phyloP scores from a whole-genome alignment of 148 eudicot genomes.

The Rhododendron henanense region DNA sequence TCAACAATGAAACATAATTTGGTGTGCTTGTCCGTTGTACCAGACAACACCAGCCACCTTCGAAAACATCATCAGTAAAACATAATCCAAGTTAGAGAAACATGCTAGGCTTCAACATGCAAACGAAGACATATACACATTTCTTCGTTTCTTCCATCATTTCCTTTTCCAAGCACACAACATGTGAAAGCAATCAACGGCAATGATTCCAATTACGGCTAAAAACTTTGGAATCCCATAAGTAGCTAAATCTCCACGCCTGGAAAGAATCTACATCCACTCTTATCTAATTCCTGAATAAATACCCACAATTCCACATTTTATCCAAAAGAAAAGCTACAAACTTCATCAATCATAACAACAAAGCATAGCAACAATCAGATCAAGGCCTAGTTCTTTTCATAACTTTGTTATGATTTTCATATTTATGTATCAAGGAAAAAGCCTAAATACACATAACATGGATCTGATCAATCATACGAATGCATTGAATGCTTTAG shows the following conservation, averaged over 20 bases:
- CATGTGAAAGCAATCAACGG: background rate
- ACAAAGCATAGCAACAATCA: too few relatives aligned
- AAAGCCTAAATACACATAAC: too few relatives aligned
- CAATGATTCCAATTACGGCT: background rate
- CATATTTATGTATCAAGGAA: too few relatives aligned
- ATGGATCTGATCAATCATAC: too few relatives aligned
- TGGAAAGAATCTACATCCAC: background rate
- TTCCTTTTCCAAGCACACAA: background rate
- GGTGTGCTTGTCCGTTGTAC: background rate
- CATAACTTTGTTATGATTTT: too few relatives aligned
- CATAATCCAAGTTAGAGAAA: background rate
- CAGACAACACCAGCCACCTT: background rate
- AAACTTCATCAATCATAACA: too few relatives aligned
- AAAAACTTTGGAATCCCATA: background rate
- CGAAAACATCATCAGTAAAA: background rate
- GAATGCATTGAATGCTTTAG: too few relatives aligned
- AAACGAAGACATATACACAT: background rate
- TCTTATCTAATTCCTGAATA: background rate
- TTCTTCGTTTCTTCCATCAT: background rate
- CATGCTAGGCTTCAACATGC: background rate
- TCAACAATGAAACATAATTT: background rate
- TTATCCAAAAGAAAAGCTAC: too few relatives aligned
- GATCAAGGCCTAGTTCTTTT: too few relatives aligned
- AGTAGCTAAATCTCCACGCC: background rate
- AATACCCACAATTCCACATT: too few relatives aligned